phyloP scores from a whole-genome alignment of 129 eudicot species.

The Oenanthe sinensis region DNA sequence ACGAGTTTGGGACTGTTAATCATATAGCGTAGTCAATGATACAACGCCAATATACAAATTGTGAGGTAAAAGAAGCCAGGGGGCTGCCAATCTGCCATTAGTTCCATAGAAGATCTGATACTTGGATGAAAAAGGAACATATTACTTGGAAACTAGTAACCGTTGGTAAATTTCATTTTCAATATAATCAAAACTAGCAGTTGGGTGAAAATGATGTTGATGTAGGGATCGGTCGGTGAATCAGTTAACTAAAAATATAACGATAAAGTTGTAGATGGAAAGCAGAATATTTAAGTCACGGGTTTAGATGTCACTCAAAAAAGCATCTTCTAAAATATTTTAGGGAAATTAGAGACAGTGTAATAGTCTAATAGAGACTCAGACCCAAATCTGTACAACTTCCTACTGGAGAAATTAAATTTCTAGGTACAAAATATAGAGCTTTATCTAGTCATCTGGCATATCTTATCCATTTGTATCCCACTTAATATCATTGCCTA shows the following conservation, averaged over 20 bases:
- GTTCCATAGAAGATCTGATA: not conserved
- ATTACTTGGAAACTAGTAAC: not conserved
- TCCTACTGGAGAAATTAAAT: not conserved
- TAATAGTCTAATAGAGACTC: not conserved
- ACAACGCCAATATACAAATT: not conserved
- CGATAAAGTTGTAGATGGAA: not conserved
- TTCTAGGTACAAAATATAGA: not conserved
- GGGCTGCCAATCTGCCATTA: not conserved
- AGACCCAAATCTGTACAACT: not conserved
- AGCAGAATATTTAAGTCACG: no score
- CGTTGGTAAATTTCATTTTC: not conserved
- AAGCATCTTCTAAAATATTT: no score
- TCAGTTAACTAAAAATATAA: not conserved
- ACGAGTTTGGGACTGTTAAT: not conserved
- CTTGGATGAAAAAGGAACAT: not conserved
- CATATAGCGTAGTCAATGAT: not conserved
- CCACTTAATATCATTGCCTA: constrained; percentile 1
- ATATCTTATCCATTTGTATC: constrained; percentile 2
- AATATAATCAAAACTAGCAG: not conserved
- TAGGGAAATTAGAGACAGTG: not conserved
- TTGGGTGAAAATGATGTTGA: not conserved
- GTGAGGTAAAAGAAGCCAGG: not conserved
- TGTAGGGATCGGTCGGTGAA: not conserved
- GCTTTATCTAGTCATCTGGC: not conserved
- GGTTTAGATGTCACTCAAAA: not conserved